phyloP scores from a whole-genome alignment of 352 stramenopile species.

The Phytophthora boehmeriae region DNA sequence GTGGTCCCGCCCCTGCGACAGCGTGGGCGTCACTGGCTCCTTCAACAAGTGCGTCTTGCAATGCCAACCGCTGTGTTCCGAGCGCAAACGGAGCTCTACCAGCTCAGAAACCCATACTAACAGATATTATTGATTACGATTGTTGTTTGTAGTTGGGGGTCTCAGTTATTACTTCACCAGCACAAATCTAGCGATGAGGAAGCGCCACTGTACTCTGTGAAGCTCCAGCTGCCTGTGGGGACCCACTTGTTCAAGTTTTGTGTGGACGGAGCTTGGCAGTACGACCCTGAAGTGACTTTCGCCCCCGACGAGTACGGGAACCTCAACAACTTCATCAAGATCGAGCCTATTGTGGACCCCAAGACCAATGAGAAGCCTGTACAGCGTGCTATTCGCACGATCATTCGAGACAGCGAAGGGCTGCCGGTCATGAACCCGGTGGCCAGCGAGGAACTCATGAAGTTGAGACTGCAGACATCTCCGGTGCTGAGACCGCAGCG shows the following conservation, averaged over 20 bases:
- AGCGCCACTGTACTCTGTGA: slow-evolving; percentile 34
- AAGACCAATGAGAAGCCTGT: slow-evolving; percentile 50
- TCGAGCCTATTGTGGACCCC: slow-evolving; percentile 36
- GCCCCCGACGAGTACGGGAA: slow-evolving; percentile 87
- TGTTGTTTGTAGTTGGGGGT: slow-evolving; percentile 63
- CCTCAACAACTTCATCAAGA: slow-evolving; percentile 87
- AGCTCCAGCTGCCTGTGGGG: slow-evolving; percentile 67
- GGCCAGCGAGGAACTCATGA: slow-evolving; percentile 64
- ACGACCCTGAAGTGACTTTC: slow-evolving; percentile 84
- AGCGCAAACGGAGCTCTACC: too few species aligned
- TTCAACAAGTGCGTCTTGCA: slow-evolving; percentile 75
- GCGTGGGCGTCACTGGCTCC: slow-evolving; percentile 73
- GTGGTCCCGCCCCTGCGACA: slow-evolving; percentile 56
- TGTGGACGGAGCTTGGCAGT: slow-evolving; percentile 82
- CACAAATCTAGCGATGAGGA: slow-evolving; percentile 19
- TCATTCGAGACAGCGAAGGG: slow-evolving; percentile 63
- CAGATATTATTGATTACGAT: slow-evolving; percentile 3
- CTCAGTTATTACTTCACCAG: slow-evolving; percentile 69
- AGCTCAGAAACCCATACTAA: not conserved
- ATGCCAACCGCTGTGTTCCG: too few species aligned
- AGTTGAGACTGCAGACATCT: slow-evolving; percentile 64
- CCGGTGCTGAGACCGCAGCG: slow-evolving; percentile 34
- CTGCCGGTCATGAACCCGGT: slow-evolving; percentile 78
- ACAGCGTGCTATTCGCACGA: slow-evolving; percentile 68
- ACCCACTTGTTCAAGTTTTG: slow-evolving; percentile 85